Percentiles rank a stretch among this genome's conserved stretches.
phyloP scores from a whole-genome alignment of 2,329 filamentous ascomycete species.

The Alternaria angustiovoidea region DNA sequence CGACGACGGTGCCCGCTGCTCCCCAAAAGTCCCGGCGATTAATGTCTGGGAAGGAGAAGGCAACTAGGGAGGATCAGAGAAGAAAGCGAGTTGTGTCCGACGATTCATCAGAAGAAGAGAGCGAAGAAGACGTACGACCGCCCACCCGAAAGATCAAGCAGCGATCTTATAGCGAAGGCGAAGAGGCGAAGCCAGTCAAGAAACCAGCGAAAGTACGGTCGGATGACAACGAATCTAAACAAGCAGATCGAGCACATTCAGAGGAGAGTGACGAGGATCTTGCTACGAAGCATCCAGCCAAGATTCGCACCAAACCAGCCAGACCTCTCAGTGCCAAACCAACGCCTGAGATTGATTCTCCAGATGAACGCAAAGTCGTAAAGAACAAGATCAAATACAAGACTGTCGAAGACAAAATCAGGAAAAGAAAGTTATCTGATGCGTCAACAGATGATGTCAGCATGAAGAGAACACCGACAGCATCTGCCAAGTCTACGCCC shows the following conservation, averaged over 20 bases:
- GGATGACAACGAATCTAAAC: slow-evolving; percentile 43
- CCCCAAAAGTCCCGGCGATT: slow-evolving; percentile 47
- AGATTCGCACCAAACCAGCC: slow-evolving; percentile 38
- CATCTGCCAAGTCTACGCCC: slow-evolving; percentile 47
- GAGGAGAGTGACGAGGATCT: slow-evolving; percentile 44
- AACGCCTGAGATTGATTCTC: slow-evolving; percentile 46
- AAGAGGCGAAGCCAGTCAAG: slow-evolving; percentile 45
- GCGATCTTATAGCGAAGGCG: slow-evolving; percentile 47
- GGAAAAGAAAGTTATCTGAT: slow-evolving; percentile 43
- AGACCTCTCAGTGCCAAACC: slow-evolving; percentile 39
- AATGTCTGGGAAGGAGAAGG: slow-evolving; percentile 49
- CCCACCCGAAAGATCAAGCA: slow-evolving; percentile 45
- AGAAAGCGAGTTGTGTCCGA: slow-evolving; percentile 45
- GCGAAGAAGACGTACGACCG: slow-evolving; percentile 49
- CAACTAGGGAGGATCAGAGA: slow-evolving; percentile 43
- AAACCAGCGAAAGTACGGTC: slow-evolving; percentile 40
- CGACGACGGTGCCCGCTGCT: slow-evolving; percentile 20
- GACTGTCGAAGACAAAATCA: slow-evolving; percentile 44
- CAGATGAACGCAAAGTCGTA: slow-evolving; percentile 43
- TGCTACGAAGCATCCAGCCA: slow-evolving; percentile 32
- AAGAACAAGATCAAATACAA: slow-evolving; percentile 47
- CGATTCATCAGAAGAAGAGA: slow-evolving; percentile 47
- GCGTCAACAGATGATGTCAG: slow-evolving; percentile 41
- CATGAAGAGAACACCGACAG: slow-evolving; percentile 44
- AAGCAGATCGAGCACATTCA: slow-evolving; percentile 32